These are phyloP conservation scores for Carallia pectinifolia DNA, from an alignment of 345 rosid species.

Conservation along the genomic window DNA sequence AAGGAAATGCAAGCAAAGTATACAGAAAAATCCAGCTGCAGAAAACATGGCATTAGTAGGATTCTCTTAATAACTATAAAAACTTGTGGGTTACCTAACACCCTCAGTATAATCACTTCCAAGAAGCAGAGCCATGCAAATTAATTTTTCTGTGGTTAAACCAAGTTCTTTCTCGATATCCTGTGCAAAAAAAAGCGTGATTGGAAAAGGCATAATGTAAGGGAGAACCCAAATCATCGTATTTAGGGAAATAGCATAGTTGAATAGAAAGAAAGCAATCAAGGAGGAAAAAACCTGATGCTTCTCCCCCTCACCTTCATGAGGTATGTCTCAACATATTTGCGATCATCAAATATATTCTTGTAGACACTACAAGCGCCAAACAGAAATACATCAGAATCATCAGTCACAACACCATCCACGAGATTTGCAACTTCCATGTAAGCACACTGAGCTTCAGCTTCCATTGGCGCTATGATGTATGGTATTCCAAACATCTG, in stretches of 20 bases:
- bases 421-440: constrained; percentile 84
- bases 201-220: background rate
- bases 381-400: constrained; percentile 91
- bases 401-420: constrained; percentile 97
- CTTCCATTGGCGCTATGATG: constrained; percentile 98
- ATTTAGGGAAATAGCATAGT: background rate
- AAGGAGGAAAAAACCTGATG: background rate
- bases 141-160: constrained; percentile 71
- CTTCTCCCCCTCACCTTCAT: constrained; percentile 56
- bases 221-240: background rate
- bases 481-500: constrained; percentile 98
- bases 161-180: constrained; percentile 93
- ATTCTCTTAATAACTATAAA: constrained; percentile 2
- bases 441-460: constrained; percentile 95
- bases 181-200: constrained; percentile 31
- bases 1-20: background rate
- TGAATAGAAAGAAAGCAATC: background rate
- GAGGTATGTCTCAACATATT: constrained; percentile 94
- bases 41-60: background rate
- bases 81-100: constrained; percentile 52
- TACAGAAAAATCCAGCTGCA: background rate
- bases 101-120: constrained; percentile 99
- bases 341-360: constrained; percentile 95
- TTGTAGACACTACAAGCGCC: constrained; percentile 88
- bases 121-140: constrained; percentile 89